phyloP scores from a whole-genome alignment of 2,329 filamentous ascomycete species.

The Plectosphaerella plurivora region DNA sequence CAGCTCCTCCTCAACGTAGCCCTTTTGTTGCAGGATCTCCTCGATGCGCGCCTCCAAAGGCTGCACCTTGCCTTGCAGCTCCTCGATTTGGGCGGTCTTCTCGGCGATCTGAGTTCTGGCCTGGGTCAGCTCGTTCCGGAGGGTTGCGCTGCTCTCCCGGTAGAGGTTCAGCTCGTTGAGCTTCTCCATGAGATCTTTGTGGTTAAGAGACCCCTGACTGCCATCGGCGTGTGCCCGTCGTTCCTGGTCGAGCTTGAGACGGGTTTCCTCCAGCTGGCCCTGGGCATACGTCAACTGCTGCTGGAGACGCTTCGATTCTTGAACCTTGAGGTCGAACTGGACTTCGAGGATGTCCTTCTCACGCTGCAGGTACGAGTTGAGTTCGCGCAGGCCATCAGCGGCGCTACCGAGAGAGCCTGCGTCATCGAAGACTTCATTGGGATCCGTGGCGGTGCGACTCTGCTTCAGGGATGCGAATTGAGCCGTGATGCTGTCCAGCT shows the following conservation, averaged over 20 bases:
- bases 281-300: conserved; percentile 87
- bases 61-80: conserved; percentile 70
- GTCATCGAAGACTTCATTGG: conserved; percentile 45
- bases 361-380: conserved; percentile 84
- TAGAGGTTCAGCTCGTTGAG: conserved; percentile 94
- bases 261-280: conserved; percentile 81
- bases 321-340: conserved; percentile 84
- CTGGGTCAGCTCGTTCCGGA: conserved; percentile 81
- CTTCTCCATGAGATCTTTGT: conserved; percentile 90
- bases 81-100: conserved; percentile 70
- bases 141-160: conserved; percentile 87
- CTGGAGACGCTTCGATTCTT: conserved; percentile 83
- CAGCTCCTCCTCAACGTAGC: conserved; percentile 81
- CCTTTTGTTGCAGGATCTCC: conserved; percentile 76
- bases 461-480: conserved; percentile 80
- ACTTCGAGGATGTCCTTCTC: conserved; percentile 98
- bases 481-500: conserved; percentile 75
- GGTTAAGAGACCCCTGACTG: conserved; percentile 68
- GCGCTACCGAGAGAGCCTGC: conserved; percentile 40
- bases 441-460: conserved; percentile 46
- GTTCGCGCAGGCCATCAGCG: conserved; percentile 75
- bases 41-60: conserved; percentile 76
- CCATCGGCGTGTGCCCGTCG: conserved; percentile 71
- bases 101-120: conserved; percentile 71
- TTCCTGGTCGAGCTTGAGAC: conserved; percentile 87